phyloP scores from a whole-genome alignment of 768 basidiomycete species.

The Filobasidium wieringae region DNA sequence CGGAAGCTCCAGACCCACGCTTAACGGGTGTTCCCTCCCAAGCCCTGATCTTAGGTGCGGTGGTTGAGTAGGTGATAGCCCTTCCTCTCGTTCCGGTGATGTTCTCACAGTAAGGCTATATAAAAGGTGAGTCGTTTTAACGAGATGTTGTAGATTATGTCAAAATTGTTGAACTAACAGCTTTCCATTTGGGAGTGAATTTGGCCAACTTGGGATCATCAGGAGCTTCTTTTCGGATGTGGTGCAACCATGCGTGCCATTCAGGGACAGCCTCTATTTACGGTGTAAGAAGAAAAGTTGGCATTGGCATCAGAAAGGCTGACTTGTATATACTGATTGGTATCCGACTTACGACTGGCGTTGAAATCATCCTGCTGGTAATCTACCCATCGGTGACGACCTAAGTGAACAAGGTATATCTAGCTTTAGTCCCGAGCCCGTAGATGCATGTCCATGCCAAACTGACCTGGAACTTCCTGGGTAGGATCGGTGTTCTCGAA shows the following conservation, averaged over 20 bases:
- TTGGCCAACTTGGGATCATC: slow-evolving; percentile 60
- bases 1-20: not conserved
- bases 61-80: slow-evolving; percentile 80
- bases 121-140: too few species aligned
- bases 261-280: slow-evolving; percentile 48
- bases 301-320: not conserved
- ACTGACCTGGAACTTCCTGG: slow-evolving; percentile 76
- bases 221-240: slow-evolving; percentile 77
- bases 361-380: slow-evolving; percentile 70
- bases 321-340: not conserved
- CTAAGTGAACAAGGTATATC: slow-evolving; percentile 39
- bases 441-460: not conserved
- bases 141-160: not conserved
- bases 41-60: slow-evolving; percentile 61
- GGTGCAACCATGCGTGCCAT: slow-evolving; percentile 92
- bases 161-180: not conserved
- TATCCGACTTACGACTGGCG: slow-evolving; percentile 64
- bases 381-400: slow-evolving; percentile 95
- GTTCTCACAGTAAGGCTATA: slow-evolving; percentile 71
- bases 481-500: slow-evolving; percentile 79
- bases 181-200: slow-evolving; percentile 57
- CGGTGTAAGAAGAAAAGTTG: not conserved
- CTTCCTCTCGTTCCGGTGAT: slow-evolving; percentile 86
- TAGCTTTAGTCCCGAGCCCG: not conserved
- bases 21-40: slow-evolving; percentile 79